These are phyloP conservation scores for Kurtzmaniella quercitrusa DNA, from an alignment of 1,139 yeast species.

Conservation along the genomic window DNA sequence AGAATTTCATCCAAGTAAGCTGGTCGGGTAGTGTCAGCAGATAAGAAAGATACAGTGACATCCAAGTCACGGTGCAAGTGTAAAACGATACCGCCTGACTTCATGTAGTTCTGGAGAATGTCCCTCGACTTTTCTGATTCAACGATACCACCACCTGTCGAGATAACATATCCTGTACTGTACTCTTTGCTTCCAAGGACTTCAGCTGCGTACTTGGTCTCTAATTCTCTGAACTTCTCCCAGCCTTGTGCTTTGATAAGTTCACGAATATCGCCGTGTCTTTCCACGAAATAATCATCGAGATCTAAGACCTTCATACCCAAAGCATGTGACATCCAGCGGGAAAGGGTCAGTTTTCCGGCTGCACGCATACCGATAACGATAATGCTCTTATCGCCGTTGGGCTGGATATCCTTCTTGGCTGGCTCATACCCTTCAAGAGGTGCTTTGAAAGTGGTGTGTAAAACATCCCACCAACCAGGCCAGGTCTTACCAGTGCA, in stretches of 20 bases:
- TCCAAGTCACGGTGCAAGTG: slow-evolving; percentile 88
- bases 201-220: slow-evolving; percentile 55
- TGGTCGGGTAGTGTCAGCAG: slow-evolving; percentile 80
- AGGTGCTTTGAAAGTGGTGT: slow-evolving; percentile 57
- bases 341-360: slow-evolving; percentile 85
- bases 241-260: slow-evolving; percentile 72
- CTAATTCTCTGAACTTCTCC: slow-evolving; percentile 77
- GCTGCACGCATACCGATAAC: slow-evolving; percentile 98
- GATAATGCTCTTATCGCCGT: slow-evolving; percentile 58
- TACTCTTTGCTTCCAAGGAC: slow-evolving; percentile 34
- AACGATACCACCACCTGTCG: slow-evolving; percentile 97
- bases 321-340: slow-evolving; percentile 69
- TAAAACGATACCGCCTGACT: slow-evolving; percentile 69
- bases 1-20: slow-evolving; percentile 75
- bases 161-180: slow-evolving; percentile 62
- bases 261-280: slow-evolving; percentile 56
- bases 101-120: slow-evolving; percentile 50
- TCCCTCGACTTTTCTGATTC: slow-evolving; percentile 70
- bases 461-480: slow-evolving; percentile 98
- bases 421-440: slow-evolving; percentile 67
- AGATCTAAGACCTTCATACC: slow-evolving; percentile 76
- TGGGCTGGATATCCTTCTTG: slow-evolving; percentile 15
- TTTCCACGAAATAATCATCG: slow-evolving; percentile 66
- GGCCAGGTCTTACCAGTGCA: slow-evolving; percentile 99
- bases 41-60: slow-evolving; percentile 71